A percentile compares a stretch with the other conserved stretches of the same genome.
Conservation (phyloP, 306 rosid genomes). For the Glycine tomentella region DNA sequence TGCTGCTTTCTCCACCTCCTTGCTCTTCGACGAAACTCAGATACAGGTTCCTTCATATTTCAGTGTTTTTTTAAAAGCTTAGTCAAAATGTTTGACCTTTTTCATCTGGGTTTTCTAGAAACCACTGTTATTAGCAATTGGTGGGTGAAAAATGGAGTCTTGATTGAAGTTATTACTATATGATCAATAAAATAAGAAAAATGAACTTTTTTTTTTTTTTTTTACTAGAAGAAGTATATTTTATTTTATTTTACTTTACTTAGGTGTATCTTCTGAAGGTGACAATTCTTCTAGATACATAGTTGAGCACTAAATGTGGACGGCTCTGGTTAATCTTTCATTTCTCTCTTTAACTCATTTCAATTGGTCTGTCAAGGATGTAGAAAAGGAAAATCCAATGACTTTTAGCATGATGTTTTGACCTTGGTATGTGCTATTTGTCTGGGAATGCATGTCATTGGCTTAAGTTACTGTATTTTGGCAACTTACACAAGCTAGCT, state of each 20-base stretch:
- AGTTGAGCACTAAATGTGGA: background rate
- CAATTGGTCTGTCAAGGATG: background rate
- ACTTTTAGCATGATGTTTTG: background rate
- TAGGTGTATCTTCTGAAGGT: too few relatives aligned
- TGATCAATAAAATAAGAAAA: background rate
- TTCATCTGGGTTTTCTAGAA: constrained; percentile 12
- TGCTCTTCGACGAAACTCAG: constrained; percentile 92
- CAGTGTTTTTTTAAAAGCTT: background rate
- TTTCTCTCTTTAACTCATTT: background rate
- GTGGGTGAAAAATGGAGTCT: background rate
- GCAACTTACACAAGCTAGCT: too few relatives aligned
- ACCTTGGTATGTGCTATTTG: background rate
- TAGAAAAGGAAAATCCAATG: background rate
- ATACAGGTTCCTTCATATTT: constrained; percentile 62
- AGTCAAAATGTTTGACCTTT: constrained; percentile 13
- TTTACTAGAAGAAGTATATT: too few relatives aligned
- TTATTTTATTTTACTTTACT: too few relatives aligned
- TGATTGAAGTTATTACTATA: background rate
- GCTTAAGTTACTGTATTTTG: too few relatives aligned
- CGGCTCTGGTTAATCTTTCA: background rate
- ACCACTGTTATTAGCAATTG: background rate
- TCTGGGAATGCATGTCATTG: background rate
- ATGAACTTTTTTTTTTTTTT: background rate
- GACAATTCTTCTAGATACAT: background rate
- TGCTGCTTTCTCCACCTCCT: constrained; percentile 75